These are phyloP conservation scores for Scutellaria galericulata DNA, from an alignment of 257 asterid genomes.

Conservation along the genomic window DNA sequence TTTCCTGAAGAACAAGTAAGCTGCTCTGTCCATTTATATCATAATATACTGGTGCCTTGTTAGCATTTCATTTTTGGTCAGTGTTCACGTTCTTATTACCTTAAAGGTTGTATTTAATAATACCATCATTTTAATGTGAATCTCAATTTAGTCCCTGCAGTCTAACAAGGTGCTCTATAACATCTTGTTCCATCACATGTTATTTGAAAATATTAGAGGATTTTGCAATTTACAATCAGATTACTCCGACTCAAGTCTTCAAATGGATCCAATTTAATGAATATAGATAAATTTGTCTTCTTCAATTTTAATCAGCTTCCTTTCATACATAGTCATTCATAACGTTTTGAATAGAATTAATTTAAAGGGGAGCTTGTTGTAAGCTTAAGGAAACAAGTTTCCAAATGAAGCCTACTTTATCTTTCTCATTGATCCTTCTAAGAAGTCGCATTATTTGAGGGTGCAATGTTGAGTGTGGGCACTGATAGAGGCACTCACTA, in stretches of 20 bases:
- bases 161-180: neutral
- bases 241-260: slow-evolving; percentile 17
- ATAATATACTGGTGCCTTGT: slow-evolving; percentile 5
- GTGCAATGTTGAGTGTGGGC: neutral
- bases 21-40: slow-evolving; percentile 22
- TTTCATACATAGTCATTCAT: neutral
- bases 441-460: neutral
- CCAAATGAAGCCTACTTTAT: neutral
- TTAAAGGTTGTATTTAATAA: neutral
- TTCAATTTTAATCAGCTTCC: neutral
- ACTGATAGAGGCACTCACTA: slow-evolving; percentile 17
- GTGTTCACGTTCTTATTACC: slow-evolving; percentile 12
- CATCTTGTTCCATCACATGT: slow-evolving; percentile 14
- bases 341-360: neutral
- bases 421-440: slow-evolving; percentile 16
- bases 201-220: neutral
- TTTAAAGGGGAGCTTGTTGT: slow-evolving; percentile 1
- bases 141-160: slow-evolving; percentile 12
- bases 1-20: slow-evolving; percentile 89
- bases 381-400: slow-evolving; percentile 3
- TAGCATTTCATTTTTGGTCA: slow-evolving; percentile 1
- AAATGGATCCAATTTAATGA: slow-evolving; percentile 4
- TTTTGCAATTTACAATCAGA: slow-evolving; percentile 10
- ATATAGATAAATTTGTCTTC: slow-evolving; percentile 15
- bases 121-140: slow-evolving; percentile 10